phyloP scores from a whole-genome alignment of 2,329 filamentous ascomycete genomes.

The Pleoardoris graminearum region DNA sequence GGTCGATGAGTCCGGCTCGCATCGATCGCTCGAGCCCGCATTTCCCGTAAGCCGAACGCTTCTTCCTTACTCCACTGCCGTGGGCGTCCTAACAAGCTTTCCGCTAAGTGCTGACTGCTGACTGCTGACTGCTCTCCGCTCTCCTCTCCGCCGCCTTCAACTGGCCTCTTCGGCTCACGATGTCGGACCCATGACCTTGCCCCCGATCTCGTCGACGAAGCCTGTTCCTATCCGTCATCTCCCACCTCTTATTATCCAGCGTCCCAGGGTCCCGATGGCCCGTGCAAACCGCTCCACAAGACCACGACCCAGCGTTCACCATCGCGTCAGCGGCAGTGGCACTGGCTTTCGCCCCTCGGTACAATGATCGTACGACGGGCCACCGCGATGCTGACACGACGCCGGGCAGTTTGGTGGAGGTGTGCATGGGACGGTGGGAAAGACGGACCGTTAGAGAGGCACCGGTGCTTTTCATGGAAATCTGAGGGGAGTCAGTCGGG shows the following conservation, averaged over 20 bases:
- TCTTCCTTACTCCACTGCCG: background rate
- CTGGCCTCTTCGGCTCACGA: background rate
- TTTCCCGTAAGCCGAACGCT: background rate
- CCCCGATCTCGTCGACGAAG: background rate
- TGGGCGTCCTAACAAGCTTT: background rate
- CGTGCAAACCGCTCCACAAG: background rate
- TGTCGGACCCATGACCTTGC: background rate
- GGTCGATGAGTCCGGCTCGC: background rate
- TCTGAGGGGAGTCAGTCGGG: background rate
- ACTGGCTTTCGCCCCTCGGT: too few species aligned
- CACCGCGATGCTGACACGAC: background rate
- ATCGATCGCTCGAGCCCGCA: background rate
- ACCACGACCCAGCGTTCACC: background rate
- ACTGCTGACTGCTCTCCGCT: too few species aligned
- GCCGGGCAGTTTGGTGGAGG: background rate
- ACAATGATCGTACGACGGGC: background rate
- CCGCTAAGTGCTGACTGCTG: constrained; percentile 3
- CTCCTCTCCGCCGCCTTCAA: constrained; percentile 1
- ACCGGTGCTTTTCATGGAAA: background rate
- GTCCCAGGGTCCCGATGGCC: background rate
- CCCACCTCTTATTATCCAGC: background rate
- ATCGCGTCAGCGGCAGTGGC: background rate
- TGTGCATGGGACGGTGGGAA: background rate
- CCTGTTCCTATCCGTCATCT: background rate
- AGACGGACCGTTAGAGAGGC: background rate